Percentiles rank a stretch among this genome's conserved stretches.
Conservation (phyloP, 2,329 filamentous ascomycete species). For the Bipolaris gigantea region DNA sequence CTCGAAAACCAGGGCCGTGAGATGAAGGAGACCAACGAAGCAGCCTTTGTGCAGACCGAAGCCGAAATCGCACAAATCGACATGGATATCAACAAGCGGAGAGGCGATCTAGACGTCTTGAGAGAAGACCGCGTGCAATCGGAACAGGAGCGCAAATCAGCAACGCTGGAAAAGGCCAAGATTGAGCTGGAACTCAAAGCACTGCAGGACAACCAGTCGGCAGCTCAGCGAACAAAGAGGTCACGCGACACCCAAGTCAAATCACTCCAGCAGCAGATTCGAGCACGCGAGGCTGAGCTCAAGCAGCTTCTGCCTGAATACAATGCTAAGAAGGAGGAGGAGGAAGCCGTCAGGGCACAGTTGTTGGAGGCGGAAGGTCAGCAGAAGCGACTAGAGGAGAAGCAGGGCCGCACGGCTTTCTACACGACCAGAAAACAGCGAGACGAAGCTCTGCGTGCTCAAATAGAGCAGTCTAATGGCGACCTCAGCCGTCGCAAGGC, state of each 20-base stretch:
- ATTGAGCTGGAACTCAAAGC: slow-evolving; percentile 82
- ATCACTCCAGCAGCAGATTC: slow-evolving; percentile 72
- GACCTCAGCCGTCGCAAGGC: slow-evolving; percentile 80
- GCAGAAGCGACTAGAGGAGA: slow-evolving; percentile 80
- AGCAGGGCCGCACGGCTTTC: slow-evolving; percentile 84
- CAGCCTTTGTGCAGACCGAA: slow-evolving; percentile 76
- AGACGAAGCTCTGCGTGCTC: slow-evolving; percentile 76
- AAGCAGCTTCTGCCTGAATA: slow-evolving; percentile 75
- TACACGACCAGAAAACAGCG: slow-evolving; percentile 88
- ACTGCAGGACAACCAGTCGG: slow-evolving; percentile 78
- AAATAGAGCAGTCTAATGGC: slow-evolving; percentile 78
- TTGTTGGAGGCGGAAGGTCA: slow-evolving; percentile 76
- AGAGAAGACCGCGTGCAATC: slow-evolving; percentile 83
- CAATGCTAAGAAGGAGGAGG: slow-evolving; percentile 70
- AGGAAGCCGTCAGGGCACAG: slow-evolving; percentile 69
- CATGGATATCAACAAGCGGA: slow-evolving; percentile 74
- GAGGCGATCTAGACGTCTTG: slow-evolving; percentile 80
- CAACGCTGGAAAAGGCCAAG: slow-evolving; percentile 77
- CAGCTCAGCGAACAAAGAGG: slow-evolving; percentile 71
- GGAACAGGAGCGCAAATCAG: slow-evolving; percentile 85
- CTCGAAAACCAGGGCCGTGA: slow-evolving; percentile 80
- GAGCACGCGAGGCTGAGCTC: slow-evolving; percentile 75
- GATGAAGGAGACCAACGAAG: slow-evolving; percentile 77
- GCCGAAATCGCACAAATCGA: slow-evolving; percentile 77
- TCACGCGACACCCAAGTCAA: slow-evolving; percentile 73